Conservation (phyloP, 129 eudicot species). For the Artemisia annua region DNA sequence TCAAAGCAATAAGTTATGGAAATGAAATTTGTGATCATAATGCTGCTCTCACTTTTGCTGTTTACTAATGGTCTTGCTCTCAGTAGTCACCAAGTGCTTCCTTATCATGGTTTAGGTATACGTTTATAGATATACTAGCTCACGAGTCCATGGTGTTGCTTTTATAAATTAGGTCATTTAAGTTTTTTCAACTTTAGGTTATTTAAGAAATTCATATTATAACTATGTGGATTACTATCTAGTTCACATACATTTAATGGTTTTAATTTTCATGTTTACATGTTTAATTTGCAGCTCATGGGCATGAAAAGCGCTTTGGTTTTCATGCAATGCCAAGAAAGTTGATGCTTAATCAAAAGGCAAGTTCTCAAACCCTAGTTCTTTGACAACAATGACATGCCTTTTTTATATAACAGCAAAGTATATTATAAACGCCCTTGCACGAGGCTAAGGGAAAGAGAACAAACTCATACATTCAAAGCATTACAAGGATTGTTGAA, state of each 20-base stretch:
- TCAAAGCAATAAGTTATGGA: constrained; percentile 21
- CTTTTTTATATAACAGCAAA: neutral
- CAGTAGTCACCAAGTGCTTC: constrained; percentile 16
- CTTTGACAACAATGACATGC: neutral
- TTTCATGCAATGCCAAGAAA: constrained; percentile 27
- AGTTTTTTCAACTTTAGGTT: too few relatives aligned
- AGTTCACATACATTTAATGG: too few relatives aligned
- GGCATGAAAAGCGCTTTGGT: neutral
- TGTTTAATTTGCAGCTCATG: constrained; percentile 28
- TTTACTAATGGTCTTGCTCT: constrained; percentile 23
- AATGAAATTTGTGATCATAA: constrained; percentile 4
- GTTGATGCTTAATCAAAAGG: constrained; percentile 28
- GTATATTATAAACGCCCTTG: neutral
- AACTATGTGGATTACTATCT: too few relatives aligned
- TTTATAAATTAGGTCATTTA: too few relatives aligned
- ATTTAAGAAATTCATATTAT: too few relatives aligned
- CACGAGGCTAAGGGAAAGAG: too few relatives aligned
- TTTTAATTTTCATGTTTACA: constrained; percentile 7
- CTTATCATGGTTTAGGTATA: constrained; percentile 38
- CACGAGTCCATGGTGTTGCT: too few relatives aligned
- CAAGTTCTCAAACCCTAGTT: neutral
- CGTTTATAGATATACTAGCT: constrained; percentile 9
- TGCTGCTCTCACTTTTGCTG: constrained; percentile 31
- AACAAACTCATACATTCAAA: too few relatives aligned
- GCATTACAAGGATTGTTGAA: too few relatives aligned